A percentile compares a stretch with the other conserved stretches of the same genome.
These are phyloP conservation scores for Hyaloscypha hepaticicola DNA, from an alignment of 495 filamentous ascomycete genomes.

Conservation along the genomic window DNA sequence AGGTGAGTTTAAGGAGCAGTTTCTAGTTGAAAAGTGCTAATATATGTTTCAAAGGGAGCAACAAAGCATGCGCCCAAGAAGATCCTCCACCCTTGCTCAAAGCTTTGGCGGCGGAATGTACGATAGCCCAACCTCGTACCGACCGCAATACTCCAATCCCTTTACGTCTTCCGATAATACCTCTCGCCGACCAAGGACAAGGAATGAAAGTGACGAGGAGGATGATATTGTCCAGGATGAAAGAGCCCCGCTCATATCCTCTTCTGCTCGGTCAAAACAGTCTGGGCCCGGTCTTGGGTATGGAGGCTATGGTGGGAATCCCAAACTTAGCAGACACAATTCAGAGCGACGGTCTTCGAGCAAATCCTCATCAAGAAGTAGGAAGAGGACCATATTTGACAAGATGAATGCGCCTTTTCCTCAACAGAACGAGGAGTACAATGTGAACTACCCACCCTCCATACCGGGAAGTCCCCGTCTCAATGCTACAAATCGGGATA, in stretches of 20 bases:
- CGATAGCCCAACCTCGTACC: constrained; percentile 35
- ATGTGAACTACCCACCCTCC: constrained; percentile 97
- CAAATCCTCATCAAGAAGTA: constrained; percentile 35
- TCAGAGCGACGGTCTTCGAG: constrained; percentile 41
- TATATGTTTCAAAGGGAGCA: constrained; percentile 54
- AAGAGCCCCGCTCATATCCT: constrained; percentile 56
- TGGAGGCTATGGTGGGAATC: constrained; percentile 7
- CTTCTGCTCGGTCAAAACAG: constrained; percentile 34
- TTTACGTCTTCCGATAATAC: constrained; percentile 33
- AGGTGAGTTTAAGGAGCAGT: constrained; percentile 48
- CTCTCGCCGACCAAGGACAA: constrained; percentile 20
- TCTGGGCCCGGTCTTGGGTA: constrained; percentile 23
- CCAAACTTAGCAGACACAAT: constrained; percentile 17
- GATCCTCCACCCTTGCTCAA: constrained; percentile 49
- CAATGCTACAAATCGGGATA: constrained; percentile 44
- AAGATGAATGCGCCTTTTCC: constrained; percentile 33
- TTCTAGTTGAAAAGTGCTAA: neutral
- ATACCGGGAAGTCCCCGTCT: constrained; percentile 73
- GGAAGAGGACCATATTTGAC: constrained; percentile 36
- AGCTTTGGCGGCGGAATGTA: constrained; percentile 35
- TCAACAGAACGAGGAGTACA: constrained; percentile 52
- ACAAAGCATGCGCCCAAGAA: constrained; percentile 65
- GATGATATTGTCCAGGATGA: constrained; percentile 49
- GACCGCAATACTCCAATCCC: constrained; percentile 36
- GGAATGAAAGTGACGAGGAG: constrained; percentile 41